Conservation (phyloP, 768 basidiomycete genomes). For the Floccularia luteovirens region DNA sequence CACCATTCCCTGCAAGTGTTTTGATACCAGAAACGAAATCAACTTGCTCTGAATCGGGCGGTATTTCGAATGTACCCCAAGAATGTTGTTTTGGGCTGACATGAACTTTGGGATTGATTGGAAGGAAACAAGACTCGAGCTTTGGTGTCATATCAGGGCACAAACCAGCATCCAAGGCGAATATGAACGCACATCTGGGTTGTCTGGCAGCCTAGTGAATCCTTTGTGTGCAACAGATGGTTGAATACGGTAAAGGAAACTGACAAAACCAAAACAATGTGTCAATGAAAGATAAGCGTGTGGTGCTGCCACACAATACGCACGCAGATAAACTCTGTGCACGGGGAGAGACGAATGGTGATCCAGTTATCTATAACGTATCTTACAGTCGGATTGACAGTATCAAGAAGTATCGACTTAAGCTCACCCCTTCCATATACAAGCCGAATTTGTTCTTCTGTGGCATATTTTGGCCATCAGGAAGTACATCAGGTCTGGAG, state of each 20-base stretch:
- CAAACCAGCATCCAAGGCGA: too few relatives aligned
- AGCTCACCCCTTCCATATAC: constrained; percentile 49
- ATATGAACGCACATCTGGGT: constrained; percentile 41
- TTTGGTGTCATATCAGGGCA: constrained; percentile 16
- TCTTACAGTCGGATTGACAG: not conserved
- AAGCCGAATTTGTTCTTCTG: constrained; percentile 58
- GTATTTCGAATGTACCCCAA: constrained; percentile 57
- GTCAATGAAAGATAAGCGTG: too few relatives aligned
- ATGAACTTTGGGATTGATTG: constrained; percentile 52
- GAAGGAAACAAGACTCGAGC: constrained; percentile 57
- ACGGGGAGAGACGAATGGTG: constrained; percentile 53
- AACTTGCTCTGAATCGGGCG: constrained; percentile 26
- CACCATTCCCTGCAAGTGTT: constrained; percentile 57
- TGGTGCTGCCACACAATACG: too few relatives aligned
- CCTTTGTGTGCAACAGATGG: constrained; percentile 64
- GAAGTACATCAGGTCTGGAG: constrained; percentile 45
- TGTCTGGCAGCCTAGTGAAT: constrained; percentile 45
- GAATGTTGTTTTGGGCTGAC: constrained; percentile 58
- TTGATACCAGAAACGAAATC: constrained; percentile 56
- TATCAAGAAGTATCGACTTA: not conserved
- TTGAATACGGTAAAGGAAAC: constrained; percentile 62
- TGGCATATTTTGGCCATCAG: constrained; percentile 53
- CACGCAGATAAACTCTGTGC: constrained; percentile 44
- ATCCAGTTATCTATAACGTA: constrained; percentile 45
- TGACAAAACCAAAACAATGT: constrained; percentile 17